phyloP scores from a whole-genome alignment of 208 protist genomes.

The Porcisia deanei region DNA sequence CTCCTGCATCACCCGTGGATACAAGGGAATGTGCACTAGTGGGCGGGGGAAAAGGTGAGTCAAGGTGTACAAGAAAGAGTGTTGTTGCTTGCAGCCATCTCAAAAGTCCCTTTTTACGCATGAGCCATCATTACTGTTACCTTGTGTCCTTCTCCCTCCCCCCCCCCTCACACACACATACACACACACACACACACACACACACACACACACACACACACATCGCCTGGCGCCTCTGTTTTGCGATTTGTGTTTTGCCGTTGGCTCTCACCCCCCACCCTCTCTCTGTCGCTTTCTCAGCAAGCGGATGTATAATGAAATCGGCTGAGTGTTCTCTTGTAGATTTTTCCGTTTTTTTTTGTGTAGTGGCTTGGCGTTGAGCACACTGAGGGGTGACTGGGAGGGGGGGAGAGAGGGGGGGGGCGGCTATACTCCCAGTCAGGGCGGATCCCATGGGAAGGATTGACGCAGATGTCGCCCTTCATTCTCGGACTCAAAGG shows the following conservation, averaged over 20 bases:
- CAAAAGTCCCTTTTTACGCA: background rate
- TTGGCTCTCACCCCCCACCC: background rate
- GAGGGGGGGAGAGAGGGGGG: too few species aligned
- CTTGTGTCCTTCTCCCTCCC: background rate
- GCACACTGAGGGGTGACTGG: too few species aligned
- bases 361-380: background rate
- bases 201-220: background rate
- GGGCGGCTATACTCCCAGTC: too few species aligned
- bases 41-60: background rate
- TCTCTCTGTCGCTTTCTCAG: background rate
- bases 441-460: too few species aligned
- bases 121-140: background rate
- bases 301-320: too few species aligned
- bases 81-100: background rate
- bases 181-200: background rate
- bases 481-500: too few species aligned
- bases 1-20: conserved; percentile 90
- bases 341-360: too few species aligned
- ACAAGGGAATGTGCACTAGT: conserved; percentile 59
- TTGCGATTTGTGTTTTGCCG: background rate
- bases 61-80: background rate
- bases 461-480: too few species aligned
- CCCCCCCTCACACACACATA: background rate
- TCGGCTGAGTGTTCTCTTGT: too few species aligned
- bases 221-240: background rate